Conservation (phyloP, 108 stramenopile genomes). For the Fragilariopsis cylindrus region DNA sequence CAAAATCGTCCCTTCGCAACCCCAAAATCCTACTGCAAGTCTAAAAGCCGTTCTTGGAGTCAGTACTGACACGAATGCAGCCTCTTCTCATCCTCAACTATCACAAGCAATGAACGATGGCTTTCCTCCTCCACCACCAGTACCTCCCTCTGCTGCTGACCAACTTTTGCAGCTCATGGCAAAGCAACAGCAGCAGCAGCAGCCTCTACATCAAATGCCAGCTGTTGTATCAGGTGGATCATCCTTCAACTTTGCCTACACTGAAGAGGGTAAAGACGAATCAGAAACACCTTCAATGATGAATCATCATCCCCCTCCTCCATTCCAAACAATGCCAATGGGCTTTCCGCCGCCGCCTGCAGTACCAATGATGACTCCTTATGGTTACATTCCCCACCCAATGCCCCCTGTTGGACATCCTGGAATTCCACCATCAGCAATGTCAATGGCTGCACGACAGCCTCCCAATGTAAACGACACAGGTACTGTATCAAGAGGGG, state of each 20-base stretch:
- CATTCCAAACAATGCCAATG: slow-evolving; percentile 17
- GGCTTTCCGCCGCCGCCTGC: slow-evolving; percentile 6
- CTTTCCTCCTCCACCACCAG: slow-evolving; percentile 18
- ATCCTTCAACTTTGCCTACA: slow-evolving; percentile 82
- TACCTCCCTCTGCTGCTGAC: slow-evolving; percentile 60
- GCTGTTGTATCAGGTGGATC: slow-evolving; percentile 20
- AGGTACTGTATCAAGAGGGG: not conserved
- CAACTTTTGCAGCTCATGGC: slow-evolving; percentile 65
- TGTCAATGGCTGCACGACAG: slow-evolving; percentile 19
- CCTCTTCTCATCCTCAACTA: slow-evolving; percentile 16
- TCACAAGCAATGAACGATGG: not conserved
- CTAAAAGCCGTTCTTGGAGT: slow-evolving; percentile 45
- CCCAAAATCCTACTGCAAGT: slow-evolving; percentile 29
- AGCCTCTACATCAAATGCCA: slow-evolving; percentile 11
- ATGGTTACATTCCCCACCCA: slow-evolving; percentile 12
- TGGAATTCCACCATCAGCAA: slow-evolving; percentile 19
- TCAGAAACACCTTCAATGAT: slow-evolving; percentile 26
- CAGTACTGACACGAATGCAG: not conserved
- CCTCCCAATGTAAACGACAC: slow-evolving; percentile 7
- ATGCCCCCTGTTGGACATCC: slow-evolving; percentile 21
- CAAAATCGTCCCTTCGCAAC: not conserved
- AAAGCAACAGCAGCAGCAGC: slow-evolving; percentile 19
- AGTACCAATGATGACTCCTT: slow-evolving; percentile 21
- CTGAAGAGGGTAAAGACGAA: slow-evolving; percentile 74
- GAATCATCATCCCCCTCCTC: slow-evolving; percentile 19